Base-by-base conservation (phyloP, 768 basidiomycete species). In the Fomitopsis pulvina region DNA sequence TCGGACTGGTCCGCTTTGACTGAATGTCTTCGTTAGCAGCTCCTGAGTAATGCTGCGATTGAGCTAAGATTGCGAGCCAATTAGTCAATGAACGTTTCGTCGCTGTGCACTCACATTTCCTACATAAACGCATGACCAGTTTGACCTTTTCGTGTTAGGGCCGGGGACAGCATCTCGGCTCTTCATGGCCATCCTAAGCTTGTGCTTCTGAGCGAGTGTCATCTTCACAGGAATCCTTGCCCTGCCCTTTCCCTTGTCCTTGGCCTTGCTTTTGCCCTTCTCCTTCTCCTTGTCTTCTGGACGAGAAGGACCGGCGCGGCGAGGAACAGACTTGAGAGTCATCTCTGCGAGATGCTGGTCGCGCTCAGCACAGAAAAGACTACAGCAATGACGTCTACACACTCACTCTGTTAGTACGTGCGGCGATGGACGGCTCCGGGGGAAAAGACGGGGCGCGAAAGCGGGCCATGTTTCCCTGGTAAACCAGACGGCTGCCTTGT, bases 61-160 rank as follows among this genome's bases (percentile, higher is more conserved):
- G 47, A 47, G 62, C 63, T 63, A 32, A 44, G 42, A 70, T 73
- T n/a, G n/a, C n/a, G n/a, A n/a, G n/a, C n/a, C n/a, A n/a, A n/a
- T n/a, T n/a, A n/a, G n/a, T n/a, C n/a, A n/a, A n/a, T n/a, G n/a
- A n/a, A n/a, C n/a, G n/a, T n/a, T n/a, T n/a, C n/a, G n/a, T n/a
- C n/a, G n/a, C n/a, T 41, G 40, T 46, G 7, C 22, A 38, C 80
- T 53, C 56, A 85, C 85, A 59, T 85, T 85, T 34, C 85, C 83
- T 18, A 83, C 77, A 55, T 70, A 85, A 21, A 79, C 71, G 51
- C 67, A 69, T 27, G 61, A 63, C 48, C 60, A 62, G 7, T 56
- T 37, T 6, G 46, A 38, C 25, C 22, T 30, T 24, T 51, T 40
- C 34, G 18, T 5, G 18, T 37, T 37, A 18, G 34, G 34, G 5